Conservation (phyloP, 306 rosid species). For the Citrullus mucosospermus region DNA sequence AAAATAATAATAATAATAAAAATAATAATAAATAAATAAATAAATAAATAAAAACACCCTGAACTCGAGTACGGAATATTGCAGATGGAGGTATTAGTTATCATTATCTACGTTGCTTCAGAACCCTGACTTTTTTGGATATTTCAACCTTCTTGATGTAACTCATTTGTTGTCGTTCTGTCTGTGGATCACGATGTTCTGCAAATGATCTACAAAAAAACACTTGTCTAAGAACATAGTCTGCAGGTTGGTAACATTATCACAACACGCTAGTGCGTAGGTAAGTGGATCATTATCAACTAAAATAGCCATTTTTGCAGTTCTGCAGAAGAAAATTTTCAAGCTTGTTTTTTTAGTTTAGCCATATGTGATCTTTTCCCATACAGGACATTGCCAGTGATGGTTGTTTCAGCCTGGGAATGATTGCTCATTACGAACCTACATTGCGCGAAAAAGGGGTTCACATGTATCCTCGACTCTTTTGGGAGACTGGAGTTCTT, state of each 20-base stretch:
- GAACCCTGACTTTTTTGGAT: not conserved
- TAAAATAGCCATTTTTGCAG: no score
- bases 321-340: not conserved
- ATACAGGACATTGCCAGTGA: conserved; percentile 82
- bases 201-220: not conserved
- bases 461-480: conserved; percentile 89
- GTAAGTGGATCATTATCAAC: not conserved
- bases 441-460: conserved; percentile 37
- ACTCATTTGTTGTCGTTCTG: not conserved
- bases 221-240: not conserved
- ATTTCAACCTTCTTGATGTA: not conserved
- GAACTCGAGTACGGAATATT: not conserved
- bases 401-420: conserved; percentile 96
- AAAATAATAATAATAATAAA: no score
- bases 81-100: not conserved
- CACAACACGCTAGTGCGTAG: not conserved
- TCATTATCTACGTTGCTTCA: not conserved
- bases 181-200: not conserved
- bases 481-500: conserved; percentile 97
- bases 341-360: no score
- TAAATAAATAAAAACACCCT: not conserved
- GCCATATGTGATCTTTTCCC: not conserved
- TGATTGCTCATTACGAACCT: conserved; percentile 72
- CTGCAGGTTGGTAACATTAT: not conserved
- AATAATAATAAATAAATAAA: no score